Evolutionary conservation across 257 asterid species (phyloP).

Genomic region (Buddleja alternifolia): DNA sequence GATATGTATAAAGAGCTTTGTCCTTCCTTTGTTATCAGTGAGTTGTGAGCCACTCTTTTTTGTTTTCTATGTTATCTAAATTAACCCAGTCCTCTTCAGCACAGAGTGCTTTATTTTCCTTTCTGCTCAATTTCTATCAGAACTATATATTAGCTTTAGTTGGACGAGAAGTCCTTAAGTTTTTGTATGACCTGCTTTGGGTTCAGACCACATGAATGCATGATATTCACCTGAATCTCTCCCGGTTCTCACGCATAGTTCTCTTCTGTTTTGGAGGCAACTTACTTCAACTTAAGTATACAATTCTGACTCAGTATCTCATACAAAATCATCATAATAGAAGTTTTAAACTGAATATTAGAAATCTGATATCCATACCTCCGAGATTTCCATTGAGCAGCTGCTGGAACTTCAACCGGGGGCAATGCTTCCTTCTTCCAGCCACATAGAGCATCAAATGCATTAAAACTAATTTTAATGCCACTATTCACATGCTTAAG

Average conservation of each 20-base stretch:
- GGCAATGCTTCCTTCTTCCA: conserved; percentile 92
- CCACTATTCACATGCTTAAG: conserved; percentile 78
- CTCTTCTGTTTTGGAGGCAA: too few relatives aligned
- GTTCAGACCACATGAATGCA: neutral
- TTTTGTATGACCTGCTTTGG: neutral
- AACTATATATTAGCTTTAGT: neutral
- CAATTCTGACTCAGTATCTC: neutral
- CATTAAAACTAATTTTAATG: conserved; percentile 65
- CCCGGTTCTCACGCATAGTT: neutral
- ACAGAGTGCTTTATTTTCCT: neutral
- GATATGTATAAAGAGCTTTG: neutral
- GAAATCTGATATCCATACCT: conserved; percentile 46
- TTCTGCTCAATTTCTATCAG: neutral
- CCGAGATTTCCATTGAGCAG: conserved; percentile 91
- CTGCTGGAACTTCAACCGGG: conserved; percentile 99
- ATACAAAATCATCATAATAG: neutral
- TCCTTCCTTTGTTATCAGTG: neutral
- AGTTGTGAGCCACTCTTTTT: neutral
- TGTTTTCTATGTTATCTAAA: too few relatives aligned
- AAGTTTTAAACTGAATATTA: neutral
- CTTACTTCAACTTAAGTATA: neutral
- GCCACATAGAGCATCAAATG: conserved; percentile 90
- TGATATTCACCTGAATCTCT: neutral
- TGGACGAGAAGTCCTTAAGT: neutral
- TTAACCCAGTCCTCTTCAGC: neutral